A percentile compares a stretch with the other conserved stretches of the same genome.
These are phyloP conservation scores for Cercospora brassicicola DNA, from an alignment of 2,329 filamentous ascomycete species.

Conservation along the genomic window DNA sequence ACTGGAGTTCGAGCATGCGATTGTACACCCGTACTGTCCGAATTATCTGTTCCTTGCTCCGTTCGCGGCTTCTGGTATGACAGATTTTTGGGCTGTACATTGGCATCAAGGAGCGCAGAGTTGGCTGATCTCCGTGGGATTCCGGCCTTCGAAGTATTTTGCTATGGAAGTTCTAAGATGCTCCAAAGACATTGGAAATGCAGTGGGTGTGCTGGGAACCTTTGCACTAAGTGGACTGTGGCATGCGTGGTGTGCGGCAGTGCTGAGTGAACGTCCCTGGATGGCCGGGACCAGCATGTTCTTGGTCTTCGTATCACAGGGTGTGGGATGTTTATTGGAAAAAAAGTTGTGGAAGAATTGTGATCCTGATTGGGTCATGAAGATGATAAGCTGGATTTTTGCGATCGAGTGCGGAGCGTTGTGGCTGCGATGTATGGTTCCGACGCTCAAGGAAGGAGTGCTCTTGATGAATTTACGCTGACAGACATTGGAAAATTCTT, in stretches of 20 bases:
- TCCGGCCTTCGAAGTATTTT: background rate
- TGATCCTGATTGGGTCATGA: conserved; percentile 5
- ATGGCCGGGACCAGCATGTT: background rate
- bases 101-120: conserved; percentile 19
- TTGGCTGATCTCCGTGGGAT: conserved; percentile 10
- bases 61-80: conserved; percentile 7
- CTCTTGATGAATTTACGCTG: background rate
- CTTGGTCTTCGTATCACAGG: conserved; percentile 13
- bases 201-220: conserved; percentile 6
- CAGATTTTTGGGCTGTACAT: conserved; percentile 10
- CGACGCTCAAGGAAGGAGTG: conserved; percentile 2
- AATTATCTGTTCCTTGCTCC: conserved; percentile 5
- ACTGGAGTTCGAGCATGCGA: conserved; percentile 1
- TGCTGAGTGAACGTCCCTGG: conserved; percentile 4
- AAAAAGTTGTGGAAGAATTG: conserved; percentile 2
- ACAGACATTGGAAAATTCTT: background rate
- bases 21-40: conserved; percentile 3
- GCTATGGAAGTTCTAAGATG: background rate
- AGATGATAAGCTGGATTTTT: conserved; percentile 9
- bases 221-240: conserved; percentile 17
- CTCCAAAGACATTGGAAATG: background rate
- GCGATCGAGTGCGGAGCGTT: conserved; percentile 12
- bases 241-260: conserved; percentile 16
- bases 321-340: conserved; percentile 16
- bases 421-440: background rate